Evolutionary conservation across 73 alveolate species (phyloP).

Genomic region (Tetrahymena borealis): DNA sequence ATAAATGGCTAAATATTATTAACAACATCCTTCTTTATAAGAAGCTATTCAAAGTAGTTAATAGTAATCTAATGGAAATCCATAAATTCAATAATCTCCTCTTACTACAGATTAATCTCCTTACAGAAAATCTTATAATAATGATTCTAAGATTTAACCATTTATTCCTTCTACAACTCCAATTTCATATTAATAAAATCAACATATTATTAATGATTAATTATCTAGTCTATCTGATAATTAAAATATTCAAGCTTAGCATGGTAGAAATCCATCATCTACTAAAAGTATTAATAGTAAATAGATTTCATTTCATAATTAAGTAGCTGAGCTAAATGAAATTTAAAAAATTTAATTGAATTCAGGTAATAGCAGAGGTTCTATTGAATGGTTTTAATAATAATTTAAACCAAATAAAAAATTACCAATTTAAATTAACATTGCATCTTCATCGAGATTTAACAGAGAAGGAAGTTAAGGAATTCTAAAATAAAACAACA

Average conservation of each 20-base stretch:
- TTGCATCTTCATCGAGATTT: background rate
- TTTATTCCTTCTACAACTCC: too few relatives aligned
- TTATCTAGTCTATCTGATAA: background rate
- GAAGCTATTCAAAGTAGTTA: too few relatives aligned
- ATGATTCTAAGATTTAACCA: too few relatives aligned
- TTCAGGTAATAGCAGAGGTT: background rate
- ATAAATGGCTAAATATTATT: too few relatives aligned
- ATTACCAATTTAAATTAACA: background rate
- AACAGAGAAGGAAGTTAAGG: background rate
- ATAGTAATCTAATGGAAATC: too few relatives aligned
- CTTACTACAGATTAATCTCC: too few relatives aligned
- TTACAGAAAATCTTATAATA: too few relatives aligned
- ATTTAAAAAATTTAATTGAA: background rate
- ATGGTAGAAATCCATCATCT: background rate
- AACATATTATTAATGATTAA: background rate
- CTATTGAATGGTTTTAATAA: background rate
- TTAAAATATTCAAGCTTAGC: background rate
- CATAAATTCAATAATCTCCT: too few relatives aligned
- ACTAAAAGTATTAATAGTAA: background rate
- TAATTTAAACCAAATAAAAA: background rate
- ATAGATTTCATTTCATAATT: background rate
- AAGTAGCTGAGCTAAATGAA: background rate
- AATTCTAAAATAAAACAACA: background rate
- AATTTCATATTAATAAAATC: too few relatives aligned
- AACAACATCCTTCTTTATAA: too few relatives aligned